Evolutionary conservation across 2,329 filamentous ascomycete species (phyloP), one percentile per base, ranked within the genome.

Genomic region (Aspergillus alliaceus): DNA sequence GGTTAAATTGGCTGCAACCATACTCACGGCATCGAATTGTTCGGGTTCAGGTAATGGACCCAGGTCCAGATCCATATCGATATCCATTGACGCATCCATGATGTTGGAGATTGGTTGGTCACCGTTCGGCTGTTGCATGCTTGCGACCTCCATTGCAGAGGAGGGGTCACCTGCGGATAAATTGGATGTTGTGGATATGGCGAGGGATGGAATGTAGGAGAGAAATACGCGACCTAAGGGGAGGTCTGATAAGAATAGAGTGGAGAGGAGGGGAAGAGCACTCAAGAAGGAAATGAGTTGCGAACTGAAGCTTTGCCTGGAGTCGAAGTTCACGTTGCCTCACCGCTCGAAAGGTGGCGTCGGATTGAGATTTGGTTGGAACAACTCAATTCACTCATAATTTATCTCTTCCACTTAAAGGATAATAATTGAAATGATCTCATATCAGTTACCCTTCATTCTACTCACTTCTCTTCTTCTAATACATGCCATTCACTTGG

Each of bases 41-140:
- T 76, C 72, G 24, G 69, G 65, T 12, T 76, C 76, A 8, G 75
- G 79, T 32, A 83, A 80, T 3, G 80, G 75, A 34, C 80, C 81
- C 31, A 82, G 68, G 63, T 82, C 81, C 63, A 90, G 79, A 66
- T 87, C 88, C 86, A 91, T 90, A 62, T 90, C 88, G 55, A 91
- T 86, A 73, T 91, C 88, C 87, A 90, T 80, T 57, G 65, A 65
- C 34, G 63, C 62, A 51, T 76, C 72, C 60, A 69, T 72, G 39
- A 62, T 51, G 63, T 51, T 55, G 31, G 27, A 20, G 20, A 22
- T 37, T 22, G 34, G 24, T 27, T 53, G 44, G 52, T 50, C 32
- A 39, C 42, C 39, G 34, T 57, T 54, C 3, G 54, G 40, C 47
- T 51, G 42, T 57, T 54, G 54, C 27, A 51, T 18, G 47, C 46